Conservation (phyloP, 1,139 yeast species). For the Blastobotrys capitulatus region DNA sequence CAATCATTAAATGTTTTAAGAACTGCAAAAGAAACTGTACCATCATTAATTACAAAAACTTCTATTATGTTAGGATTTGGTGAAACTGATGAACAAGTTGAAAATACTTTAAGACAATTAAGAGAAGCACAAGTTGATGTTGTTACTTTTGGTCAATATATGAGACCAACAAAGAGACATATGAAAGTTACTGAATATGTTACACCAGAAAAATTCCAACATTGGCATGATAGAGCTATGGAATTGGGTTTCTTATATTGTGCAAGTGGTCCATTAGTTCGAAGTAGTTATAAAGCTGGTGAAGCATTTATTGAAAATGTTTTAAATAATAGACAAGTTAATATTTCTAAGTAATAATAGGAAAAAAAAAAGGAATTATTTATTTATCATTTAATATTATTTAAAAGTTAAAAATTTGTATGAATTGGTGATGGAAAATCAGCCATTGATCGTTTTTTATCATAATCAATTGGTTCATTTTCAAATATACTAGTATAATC, state of each 20-base stretch:
- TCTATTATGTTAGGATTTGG: conserved; percentile 97
- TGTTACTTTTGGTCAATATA: conserved; percentile 97
- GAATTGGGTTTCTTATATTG: conserved; percentile 92
- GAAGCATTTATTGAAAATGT: conserved; percentile 96
- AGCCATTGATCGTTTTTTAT: background rate
- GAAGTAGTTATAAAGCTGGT: conserved; percentile 97
- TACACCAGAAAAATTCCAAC: conserved; percentile 89
- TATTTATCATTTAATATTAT: background rate
- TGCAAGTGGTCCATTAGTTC: conserved; percentile 94
- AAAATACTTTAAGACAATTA: conserved; percentile 68
- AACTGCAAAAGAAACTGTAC: conserved; percentile 73
- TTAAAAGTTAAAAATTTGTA: background rate
- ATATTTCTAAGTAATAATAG: conserved; percentile 5
- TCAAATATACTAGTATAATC: conserved; percentile 65
- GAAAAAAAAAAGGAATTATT: conserved; percentile 2
- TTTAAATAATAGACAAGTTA: conserved; percentile 56
- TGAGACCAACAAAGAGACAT: conserved; percentile 98
- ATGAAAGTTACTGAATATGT: conserved; percentile 97
- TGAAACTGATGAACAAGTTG: conserved; percentile 84
- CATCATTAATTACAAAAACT: conserved; percentile 81
- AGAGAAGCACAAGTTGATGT: conserved; percentile 81
- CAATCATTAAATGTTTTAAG: conserved; percentile 76
- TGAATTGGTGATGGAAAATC: background rate
- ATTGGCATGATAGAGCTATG: conserved; percentile 85
- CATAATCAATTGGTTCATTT: background rate